Evolutionary conservation across 2,329 filamentous ascomycete species (phyloP), one percentile per base, ranked within the genome.

Genomic region (Epichloe brachyelytri): DNA sequence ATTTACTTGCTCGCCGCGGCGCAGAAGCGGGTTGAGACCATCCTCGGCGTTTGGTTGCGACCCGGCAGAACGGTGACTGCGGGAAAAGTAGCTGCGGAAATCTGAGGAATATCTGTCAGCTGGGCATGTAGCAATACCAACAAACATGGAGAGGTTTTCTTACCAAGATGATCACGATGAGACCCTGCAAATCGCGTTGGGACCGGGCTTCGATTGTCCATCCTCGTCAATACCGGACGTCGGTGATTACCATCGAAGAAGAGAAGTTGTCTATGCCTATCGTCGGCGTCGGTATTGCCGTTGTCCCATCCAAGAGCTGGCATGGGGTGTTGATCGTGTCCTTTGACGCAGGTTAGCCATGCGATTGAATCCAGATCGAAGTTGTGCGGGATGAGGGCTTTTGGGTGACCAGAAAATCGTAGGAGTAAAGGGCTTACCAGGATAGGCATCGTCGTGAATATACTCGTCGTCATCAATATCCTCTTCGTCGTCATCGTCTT

Each of bases 21-120:
- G 85, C 50, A 97, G 79, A 12, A 97, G 74, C 43, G 91, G 91
- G 62, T 97, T 96, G 20, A 82, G 76, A 3, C 88, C 89, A 63
- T 96, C 90, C 56, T 95, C 88, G 36, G 78, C 75, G 30, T 74
- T 74, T 51, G 78, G 75, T 49, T 78, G 69, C 34, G 77, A 71
- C 19, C 69, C 71, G 45, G 74, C 74, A 49, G 76, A 66, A 51
- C 79, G 73, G 58, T 81, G 76, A 54, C 74, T 68, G 57, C 78
- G 66, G 20, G 68, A 68, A 72, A 67, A 73, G 53, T 72, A 73
- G 57, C 65, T 74, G 43, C 72, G 69, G 59, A 77, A 76, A 52
- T 77, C 73, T 68, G 37, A 12, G 43, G 38, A 6, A 26, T 8
- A 4, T 8, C 20, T 39, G 44, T 46, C 14, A 38, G 46, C 41